Evolutionary conservation across 2,329 filamentous ascomycete genomes (phyloP).

Genomic region (Hypoxylon sp.): DNA sequence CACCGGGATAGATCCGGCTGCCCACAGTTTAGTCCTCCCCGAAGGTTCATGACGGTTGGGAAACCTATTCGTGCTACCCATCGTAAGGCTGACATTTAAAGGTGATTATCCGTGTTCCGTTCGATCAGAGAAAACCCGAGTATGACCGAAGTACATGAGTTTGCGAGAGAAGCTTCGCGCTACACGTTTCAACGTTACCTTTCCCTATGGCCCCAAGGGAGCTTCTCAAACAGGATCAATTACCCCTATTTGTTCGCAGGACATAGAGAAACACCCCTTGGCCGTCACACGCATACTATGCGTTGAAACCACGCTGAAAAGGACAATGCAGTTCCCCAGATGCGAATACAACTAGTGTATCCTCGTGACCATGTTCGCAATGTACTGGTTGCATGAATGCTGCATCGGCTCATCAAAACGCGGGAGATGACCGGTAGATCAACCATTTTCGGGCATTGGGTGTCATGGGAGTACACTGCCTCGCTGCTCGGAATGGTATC

Average conservation of each 20-base stretch:
- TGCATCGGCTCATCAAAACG: slow-evolving; percentile 32
- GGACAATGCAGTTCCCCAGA: slow-evolving; percentile 23
- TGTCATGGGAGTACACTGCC: slow-evolving; percentile 29
- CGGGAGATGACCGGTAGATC: slow-evolving; percentile 40
- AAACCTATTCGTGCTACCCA: slow-evolving; percentile 32
- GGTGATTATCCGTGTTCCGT: slow-evolving; percentile 11
- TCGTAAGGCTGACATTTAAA: slow-evolving; percentile 41
- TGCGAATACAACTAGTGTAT: slow-evolving; percentile 29
- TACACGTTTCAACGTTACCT: slow-evolving; percentile 36
- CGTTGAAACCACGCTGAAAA: slow-evolving; percentile 25
- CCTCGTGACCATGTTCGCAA: slow-evolving; percentile 33
- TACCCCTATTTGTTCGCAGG: slow-evolving; percentile 24
- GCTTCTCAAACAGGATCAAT: slow-evolving; percentile 16
- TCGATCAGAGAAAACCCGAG: slow-evolving; percentile 31
- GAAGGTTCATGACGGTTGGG: slow-evolving; percentile 29
- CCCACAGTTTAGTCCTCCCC: slow-evolving; percentile 21
- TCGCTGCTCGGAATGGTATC: slow-evolving; percentile 35
- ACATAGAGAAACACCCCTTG: slow-evolving; percentile 10
- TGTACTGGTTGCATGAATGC: slow-evolving; percentile 32
- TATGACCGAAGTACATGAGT: slow-evolving; percentile 34
- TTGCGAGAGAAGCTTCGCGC: slow-evolving; percentile 20
- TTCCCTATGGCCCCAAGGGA: slow-evolving; percentile 8
- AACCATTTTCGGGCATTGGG: slow-evolving; percentile 26
- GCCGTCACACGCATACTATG: slow-evolving; percentile 22
- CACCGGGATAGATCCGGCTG: slow-evolving; percentile 31